Evolutionary conservation across 352 stramenopile genomes (phyloP), one percentile per base, ranked within the genome.

Genomic region (Vaucheria bursata): DNA sequence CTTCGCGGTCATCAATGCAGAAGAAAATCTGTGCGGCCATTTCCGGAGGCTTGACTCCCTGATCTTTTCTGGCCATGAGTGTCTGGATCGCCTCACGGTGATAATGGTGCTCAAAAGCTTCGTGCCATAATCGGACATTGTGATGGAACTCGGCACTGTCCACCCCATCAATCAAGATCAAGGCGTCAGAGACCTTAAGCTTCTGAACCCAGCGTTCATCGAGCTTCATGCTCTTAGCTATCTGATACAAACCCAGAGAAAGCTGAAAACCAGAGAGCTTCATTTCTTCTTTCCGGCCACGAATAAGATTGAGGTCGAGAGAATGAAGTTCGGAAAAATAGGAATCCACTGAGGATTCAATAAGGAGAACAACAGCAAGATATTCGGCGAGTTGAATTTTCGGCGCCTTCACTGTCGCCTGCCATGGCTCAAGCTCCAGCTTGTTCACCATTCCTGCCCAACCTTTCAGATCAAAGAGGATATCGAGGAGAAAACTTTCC

Each of bases 1-100:
- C 45, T 59, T 59, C 45, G 45, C 45, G 45, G 45, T 59, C 45
- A 59, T 59, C 45, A 25, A 59, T 59, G 45, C 45, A 59, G 45
- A 59, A 59, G 45, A 18, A 59, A 59, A 59, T 18, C 12, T 25
- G 45, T 25, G 45, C 45, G 12, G 45, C 25, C 25, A 25, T 18
- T 18, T 18, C 25, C 12, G 45, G 45, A 18, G 45, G 45, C 45
- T 25, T 59, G 45, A 18, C 12, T 25, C 12, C 18, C 45, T 59
- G 45, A 18, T 18, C 45, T 25, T 25, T 18, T 18, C 18, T 18
- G 25, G 45, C 45, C 12, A 59, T 59, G 12, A 59, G 25, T 18
- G 12, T 59, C 45, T 59, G 12, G 18, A 59, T 18, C 12, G 12
- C 18, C 25, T 59, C 12, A 59, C 25, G 12, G 25, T 25, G 45